Evolutionary conservation across 495 filamentous ascomycete genomes (phyloP), one percentile per base, ranked within the genome.

Genomic region (Aspergillus leporis): DNA sequence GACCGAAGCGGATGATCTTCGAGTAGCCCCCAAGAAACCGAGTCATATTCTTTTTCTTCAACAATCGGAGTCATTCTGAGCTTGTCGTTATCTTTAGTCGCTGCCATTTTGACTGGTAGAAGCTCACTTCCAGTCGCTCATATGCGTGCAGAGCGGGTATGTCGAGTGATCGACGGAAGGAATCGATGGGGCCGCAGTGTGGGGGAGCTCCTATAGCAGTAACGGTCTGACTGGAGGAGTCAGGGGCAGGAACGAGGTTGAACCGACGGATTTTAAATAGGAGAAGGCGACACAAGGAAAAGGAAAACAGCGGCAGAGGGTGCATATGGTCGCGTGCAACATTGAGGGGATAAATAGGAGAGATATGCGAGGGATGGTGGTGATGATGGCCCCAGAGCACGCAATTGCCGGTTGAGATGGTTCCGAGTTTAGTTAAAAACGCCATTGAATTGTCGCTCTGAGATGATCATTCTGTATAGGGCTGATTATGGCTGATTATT

Each of bases 1-100:
- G 72, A 72, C 14, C 75, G 75, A 10, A 75, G 68, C 9, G 74
- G 75, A 54, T 78, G 75, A 32, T 75, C 75, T 12, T 76, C 75
- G 2, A 66, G 52, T 8, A 78, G 51, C 34, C 71, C 55, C 67
- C 68, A 74, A 22, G 67, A 65, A 23, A 69, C 64, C 48, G 69
- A 70, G 59, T 76, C 74, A 55, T 70, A 65, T 10, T 63, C 59
- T 2, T 59, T 40, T 13, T 30, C 32, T 25, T 66, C 54, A 31
- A 63, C 46, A 46, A 22, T 50, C 31, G 55, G 48, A 38, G 43
- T 56, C 53, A 16, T 40, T 50, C 43, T 30, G 36, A 56, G 30
- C 10, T 36, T 14, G 10, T 53, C 53, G 10, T 28, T n/a, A 1
- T 62, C 45, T 19, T 30, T 38, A 16, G 53, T 38, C 21, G 49